phyloP scores from a whole-genome alignment of 1,284 basidiomycete species.

The Trichosporon coremiiforme region DNA sequence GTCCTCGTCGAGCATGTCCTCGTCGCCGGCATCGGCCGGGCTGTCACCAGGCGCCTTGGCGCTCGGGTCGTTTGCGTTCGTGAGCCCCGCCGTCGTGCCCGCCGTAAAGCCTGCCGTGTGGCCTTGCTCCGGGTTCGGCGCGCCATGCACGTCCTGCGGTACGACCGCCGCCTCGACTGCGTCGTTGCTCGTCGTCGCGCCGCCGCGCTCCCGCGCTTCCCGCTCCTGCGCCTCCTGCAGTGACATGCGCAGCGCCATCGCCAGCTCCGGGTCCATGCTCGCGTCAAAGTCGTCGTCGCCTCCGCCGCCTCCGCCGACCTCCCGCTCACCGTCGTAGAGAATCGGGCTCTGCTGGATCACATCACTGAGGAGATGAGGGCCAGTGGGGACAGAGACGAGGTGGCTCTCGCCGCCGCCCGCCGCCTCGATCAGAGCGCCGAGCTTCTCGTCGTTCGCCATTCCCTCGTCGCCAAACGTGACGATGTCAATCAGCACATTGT shows the following conservation, averaged over 20 bases:
- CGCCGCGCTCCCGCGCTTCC: conserved; percentile 29
- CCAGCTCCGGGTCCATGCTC: conserved; percentile 91
- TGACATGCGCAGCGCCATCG: conserved; percentile 97
- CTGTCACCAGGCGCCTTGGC: conserved; percentile 38
- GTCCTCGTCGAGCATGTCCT: conserved; percentile 30
- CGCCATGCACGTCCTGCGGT: conserved; percentile 21
- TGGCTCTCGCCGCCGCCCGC: conserved; percentile 62
- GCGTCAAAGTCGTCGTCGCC: conserved; percentile 75
- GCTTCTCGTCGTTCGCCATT: conserved; percentile 54
- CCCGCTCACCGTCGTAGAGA: conserved; percentile 65
- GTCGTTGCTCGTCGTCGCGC: conserved; percentile 30
- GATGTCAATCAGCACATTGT: conserved; percentile 94
- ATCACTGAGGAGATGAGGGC: conserved; percentile 79
- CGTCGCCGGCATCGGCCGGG: conserved; percentile 30
- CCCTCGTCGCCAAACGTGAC: conserved; percentile 68
- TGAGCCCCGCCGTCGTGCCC: conserved; percentile 35
- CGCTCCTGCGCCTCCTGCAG: conserved; percentile 90
- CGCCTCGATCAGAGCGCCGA: conserved; percentile 55
- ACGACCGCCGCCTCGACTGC: conserved; percentile 24
- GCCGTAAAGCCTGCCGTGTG: conserved; percentile 30
- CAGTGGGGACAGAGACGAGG: conserved; percentile 76
- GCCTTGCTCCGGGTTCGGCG: conserved; percentile 26
- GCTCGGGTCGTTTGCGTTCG: conserved; percentile 37
- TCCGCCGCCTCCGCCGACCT: conserved; percentile 62
- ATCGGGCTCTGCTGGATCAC: conserved; percentile 78